A percentile compares a stretch with the other conserved stretches of the same genome.
Conservation (phyloP, 192 early-diverging fungal species). For the Coemansia sp. region DNA sequence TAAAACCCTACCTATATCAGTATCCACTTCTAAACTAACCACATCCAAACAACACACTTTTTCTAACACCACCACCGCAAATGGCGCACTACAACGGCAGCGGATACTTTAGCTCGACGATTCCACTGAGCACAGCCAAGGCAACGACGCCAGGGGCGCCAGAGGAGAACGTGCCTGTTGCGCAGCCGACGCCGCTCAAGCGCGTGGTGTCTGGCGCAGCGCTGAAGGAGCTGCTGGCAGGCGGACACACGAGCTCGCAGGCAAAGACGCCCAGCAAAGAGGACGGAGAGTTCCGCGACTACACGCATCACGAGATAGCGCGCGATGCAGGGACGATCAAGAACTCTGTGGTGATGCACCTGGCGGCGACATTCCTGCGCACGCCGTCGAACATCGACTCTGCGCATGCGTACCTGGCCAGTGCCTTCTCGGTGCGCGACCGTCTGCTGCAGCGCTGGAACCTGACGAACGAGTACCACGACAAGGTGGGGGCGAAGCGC, state of each 20-base stretch:
- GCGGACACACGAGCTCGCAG: conserved; percentile 39
- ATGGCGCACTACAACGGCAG: conserved; percentile 15
- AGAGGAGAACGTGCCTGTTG: conserved; percentile 35
- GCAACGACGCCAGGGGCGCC: conserved; percentile 48
- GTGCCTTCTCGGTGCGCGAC: conserved; percentile 91
- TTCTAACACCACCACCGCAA: too few species aligned
- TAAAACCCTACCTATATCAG: background rate
- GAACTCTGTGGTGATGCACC: conserved; percentile 85
- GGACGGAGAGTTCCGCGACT: conserved; percentile 51
- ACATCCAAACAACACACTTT: background rate
- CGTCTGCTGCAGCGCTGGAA: conserved; percentile 94
- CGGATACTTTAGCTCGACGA: conserved; percentile 53
- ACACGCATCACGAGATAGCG: conserved; percentile 51
- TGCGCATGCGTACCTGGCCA: conserved; percentile 89
- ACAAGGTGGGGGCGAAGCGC: conserved; percentile 78
- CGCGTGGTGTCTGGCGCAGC: conserved; percentile 54
- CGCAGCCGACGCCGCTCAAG: conserved; percentile 48
- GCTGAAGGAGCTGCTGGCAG: conserved; percentile 53
- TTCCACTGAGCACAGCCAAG: conserved; percentile 52
- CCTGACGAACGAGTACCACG: conserved; percentile 82
- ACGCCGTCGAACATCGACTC: conserved; percentile 90
- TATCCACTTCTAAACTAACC: background rate
- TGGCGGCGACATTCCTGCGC: conserved; percentile 87
- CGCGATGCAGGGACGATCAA: conserved; percentile 72
- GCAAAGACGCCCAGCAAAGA: conserved; percentile 46